A percentile compares a stretch with the other conserved stretches of the same genome.
Conservation (phyloP, 768 basidiomycete species). For the Mycena amicta region DNA sequence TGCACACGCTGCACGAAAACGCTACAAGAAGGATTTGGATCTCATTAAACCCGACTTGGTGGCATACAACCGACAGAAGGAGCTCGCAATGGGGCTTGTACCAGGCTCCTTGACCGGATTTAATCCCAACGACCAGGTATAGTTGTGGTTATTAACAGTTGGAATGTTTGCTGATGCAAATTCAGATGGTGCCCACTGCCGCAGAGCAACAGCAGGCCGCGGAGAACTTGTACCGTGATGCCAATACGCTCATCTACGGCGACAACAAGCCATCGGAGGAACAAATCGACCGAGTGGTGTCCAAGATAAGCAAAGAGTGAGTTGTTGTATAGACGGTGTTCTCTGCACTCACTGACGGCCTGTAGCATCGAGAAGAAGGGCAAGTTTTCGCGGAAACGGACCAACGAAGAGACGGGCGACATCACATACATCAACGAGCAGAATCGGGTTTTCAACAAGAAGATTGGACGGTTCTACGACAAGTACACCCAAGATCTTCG, state of each 20-base stretch:
- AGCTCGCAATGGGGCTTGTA: constrained; percentile 73
- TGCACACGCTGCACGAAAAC: constrained; percentile 82
- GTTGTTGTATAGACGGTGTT: constrained; percentile 34
- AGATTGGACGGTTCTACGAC: constrained; percentile 96
- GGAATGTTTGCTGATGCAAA: constrained; percentile 9
- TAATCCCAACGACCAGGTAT: constrained; percentile 50
- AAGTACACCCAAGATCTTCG: constrained; percentile 96
- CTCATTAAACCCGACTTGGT: constrained; percentile 84
- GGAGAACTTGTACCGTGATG: constrained; percentile 90
- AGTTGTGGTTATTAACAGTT: constrained; percentile 12
- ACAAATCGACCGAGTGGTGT: constrained; percentile 88
- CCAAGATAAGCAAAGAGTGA: constrained; percentile 92
- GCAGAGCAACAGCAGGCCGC: constrained; percentile 69
- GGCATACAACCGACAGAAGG: constrained; percentile 89
- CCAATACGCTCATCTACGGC: constrained; percentile 89
- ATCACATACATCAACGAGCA: constrained; percentile 99
- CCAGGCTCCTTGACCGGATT: constrained; percentile 71
- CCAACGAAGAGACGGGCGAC: constrained; percentile 92
- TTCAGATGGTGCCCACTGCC: constrained; percentile 53
- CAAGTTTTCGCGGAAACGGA: constrained; percentile 86
- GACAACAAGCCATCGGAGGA: constrained; percentile 96
- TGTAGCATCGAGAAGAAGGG: constrained; percentile 84
- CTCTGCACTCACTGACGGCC: constrained; percentile 9
- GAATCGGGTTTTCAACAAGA: constrained; percentile 43
- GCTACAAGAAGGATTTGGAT: constrained; percentile 93